Conservation (phyloP, 2,329 filamentous ascomycete genomes). For the Apiospora sp. region DNA sequence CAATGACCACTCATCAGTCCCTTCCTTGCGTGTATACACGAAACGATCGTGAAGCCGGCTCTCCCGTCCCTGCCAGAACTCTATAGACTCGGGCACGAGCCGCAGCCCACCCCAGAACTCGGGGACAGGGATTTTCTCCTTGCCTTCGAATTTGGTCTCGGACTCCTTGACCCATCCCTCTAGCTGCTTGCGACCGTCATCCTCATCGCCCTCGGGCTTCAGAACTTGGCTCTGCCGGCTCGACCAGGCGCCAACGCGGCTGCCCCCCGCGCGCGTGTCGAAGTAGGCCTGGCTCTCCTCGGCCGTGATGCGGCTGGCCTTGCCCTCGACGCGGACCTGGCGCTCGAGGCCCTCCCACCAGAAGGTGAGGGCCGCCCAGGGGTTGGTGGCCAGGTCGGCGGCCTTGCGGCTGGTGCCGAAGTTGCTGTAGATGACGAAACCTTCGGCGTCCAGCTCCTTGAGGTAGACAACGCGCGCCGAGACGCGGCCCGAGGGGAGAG, state of each 20-base stretch:
- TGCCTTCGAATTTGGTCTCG: constrained; percentile 76
- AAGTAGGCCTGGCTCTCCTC: constrained; percentile 78
- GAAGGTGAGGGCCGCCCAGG: constrained; percentile 84
- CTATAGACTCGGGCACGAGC: constrained; percentile 83
- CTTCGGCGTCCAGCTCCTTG: constrained; percentile 85
- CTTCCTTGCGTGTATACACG: constrained; percentile 72
- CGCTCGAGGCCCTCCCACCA: constrained; percentile 88
- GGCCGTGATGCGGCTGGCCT: constrained; percentile 67
- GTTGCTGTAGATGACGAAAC: constrained; percentile 95
- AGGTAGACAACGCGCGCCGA: constrained; percentile 90
- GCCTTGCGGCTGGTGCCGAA: constrained; percentile 80
- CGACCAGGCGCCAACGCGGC: constrained; percentile 90
- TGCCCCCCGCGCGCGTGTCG: constrained; percentile 77
- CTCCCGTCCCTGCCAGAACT: constrained; percentile 95
- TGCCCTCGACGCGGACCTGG: constrained; percentile 90
- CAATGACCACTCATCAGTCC: constrained; percentile 65
- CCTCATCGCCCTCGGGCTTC: constrained; percentile 50
- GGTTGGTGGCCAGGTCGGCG: constrained; percentile 74
- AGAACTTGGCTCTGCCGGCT: constrained; percentile 86
- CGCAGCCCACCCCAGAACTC: constrained; percentile 94
- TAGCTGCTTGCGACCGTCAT: constrained; percentile 76
- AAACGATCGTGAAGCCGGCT: constrained; percentile 95
- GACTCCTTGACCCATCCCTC: constrained; percentile 80
- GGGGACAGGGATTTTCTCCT: constrained; percentile 86
- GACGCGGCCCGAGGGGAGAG: constrained; percentile 83